Conservation (phyloP, 2,329 filamentous ascomycete species). For the Botrytis deweyae region DNA sequence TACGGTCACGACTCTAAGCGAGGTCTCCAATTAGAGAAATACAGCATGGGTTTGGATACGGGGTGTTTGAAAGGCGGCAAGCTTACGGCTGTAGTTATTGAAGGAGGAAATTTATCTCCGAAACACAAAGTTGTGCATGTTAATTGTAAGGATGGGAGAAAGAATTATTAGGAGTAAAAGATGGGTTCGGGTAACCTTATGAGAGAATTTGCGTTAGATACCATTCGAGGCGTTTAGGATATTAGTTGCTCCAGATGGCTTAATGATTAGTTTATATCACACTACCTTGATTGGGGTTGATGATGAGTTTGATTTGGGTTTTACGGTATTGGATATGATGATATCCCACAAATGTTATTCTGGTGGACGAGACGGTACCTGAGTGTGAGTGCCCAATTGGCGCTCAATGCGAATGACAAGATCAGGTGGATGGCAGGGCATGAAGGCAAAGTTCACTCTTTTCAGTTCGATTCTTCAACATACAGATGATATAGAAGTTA, state of each 20-base stretch:
- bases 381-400: neutral
- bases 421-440: neutral
- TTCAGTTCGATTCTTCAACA: neutral
- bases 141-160: constrained; percentile 34
- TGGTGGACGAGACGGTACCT: too few species aligned
- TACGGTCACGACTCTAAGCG: constrained; percentile 83
- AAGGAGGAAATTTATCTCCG: constrained; percentile 48
- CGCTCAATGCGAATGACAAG: neutral
- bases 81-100: constrained; percentile 75
- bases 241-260: neutral
- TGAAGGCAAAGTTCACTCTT: neutral
- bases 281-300: neutral
- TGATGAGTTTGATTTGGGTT: neutral
- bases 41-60: constrained; percentile 82
- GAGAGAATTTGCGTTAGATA: neutral
- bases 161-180: constrained; percentile 13
- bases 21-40: constrained; percentile 66
- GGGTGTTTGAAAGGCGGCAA: constrained; percentile 74
- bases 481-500: neutral
- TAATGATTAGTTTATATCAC: neutral
- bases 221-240: neutral
- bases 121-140: constrained; percentile 37
- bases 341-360: neutral
- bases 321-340: neutral
- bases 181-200: neutral